phyloP scores from a whole-genome alignment of 805 yeast species.

The Monosporozyma aerobia region DNA sequence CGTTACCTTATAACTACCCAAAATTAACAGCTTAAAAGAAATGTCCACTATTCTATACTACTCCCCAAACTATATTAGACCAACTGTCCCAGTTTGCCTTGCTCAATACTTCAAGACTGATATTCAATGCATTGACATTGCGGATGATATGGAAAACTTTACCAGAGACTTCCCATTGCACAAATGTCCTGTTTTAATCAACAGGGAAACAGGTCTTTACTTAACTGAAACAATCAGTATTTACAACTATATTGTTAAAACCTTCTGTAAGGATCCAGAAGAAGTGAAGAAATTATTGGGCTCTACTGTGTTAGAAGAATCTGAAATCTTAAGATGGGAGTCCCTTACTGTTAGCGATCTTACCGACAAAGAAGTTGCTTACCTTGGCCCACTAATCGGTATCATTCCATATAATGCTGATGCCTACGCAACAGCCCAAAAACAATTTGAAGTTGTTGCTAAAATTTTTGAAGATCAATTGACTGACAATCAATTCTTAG shows the following conservation, averaged over 20 bases:
- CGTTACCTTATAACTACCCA: too few relatives aligned
- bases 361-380: constrained; percentile 34
- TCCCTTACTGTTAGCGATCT: constrained; percentile 67
- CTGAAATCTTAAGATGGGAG: constrained; percentile 56
- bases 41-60: constrained; percentile 38
- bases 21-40: not conserved
- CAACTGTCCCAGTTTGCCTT: constrained; percentile 34
- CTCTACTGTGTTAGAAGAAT: constrained; percentile 29
- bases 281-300: constrained; percentile 63
- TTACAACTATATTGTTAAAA: constrained; percentile 37
- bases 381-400: constrained; percentile 54
- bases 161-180: too few relatives aligned
- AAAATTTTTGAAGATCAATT: constrained; percentile 47
- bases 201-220: constrained; percentile 62
- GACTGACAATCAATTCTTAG: constrained; percentile 53
- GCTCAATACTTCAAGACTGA: constrained; percentile 54
- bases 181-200: constrained; percentile 59
- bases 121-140: constrained; percentile 37
- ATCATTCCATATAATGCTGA: constrained; percentile 66
- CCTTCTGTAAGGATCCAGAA: constrained; percentile 27
- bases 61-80: constrained; percentile 37
- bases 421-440: constrained; percentile 36
- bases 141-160: constrained; percentile 22
- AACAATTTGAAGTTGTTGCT: constrained; percentile 32
- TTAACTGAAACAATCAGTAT: constrained; percentile 61